Conservation (phyloP, 768 basidiomycete species). For the Rhodosporidiobolus sp. region DNA sequence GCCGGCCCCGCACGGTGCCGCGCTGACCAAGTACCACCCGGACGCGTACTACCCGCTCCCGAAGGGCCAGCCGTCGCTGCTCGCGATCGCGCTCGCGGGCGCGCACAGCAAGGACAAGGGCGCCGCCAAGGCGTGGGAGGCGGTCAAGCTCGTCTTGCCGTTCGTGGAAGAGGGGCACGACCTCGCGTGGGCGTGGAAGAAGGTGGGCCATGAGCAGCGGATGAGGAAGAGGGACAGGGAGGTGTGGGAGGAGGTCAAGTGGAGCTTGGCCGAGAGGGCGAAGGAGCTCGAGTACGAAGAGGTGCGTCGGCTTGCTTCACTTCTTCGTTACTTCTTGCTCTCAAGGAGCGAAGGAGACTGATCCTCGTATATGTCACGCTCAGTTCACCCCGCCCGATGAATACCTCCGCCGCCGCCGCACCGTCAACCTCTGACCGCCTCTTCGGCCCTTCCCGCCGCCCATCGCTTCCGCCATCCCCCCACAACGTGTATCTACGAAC, state of each 20-base stretch:
- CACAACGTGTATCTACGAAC: no score
- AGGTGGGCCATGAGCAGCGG: slow-evolving; percentile 1
- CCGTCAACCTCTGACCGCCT: neutral
- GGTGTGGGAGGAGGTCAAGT: slow-evolving; percentile 33
- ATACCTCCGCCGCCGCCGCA: slow-evolving; percentile 1
- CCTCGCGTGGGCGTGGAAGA: slow-evolving; percentile 3
- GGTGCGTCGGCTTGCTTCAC: neutral
- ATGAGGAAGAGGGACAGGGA: neutral
- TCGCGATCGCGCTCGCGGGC: slow-evolving; percentile 45
- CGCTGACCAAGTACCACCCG: neutral
- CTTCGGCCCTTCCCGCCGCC: neutral
- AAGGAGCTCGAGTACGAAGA: slow-evolving; percentile 16
- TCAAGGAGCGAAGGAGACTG: no score
- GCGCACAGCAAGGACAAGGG: neutral
- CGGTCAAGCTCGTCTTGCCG: slow-evolving; percentile 3
- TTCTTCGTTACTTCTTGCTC: no score
- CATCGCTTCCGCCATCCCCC: no score
- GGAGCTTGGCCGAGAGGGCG: slow-evolving; percentile 9
- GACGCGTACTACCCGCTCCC: slow-evolving; percentile 55
- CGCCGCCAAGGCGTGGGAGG: neutral
- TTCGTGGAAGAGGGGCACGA: neutral
- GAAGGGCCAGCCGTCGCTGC: slow-evolving; percentile 51
- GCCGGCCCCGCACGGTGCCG: neutral
- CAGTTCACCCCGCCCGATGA: slow-evolving; percentile 1
- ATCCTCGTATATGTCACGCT: no score